These are phyloP conservation scores for Xylariales sp. DNA, from an alignment of 2,329 filamentous ascomycete genomes.

Conservation along the genomic window DNA sequence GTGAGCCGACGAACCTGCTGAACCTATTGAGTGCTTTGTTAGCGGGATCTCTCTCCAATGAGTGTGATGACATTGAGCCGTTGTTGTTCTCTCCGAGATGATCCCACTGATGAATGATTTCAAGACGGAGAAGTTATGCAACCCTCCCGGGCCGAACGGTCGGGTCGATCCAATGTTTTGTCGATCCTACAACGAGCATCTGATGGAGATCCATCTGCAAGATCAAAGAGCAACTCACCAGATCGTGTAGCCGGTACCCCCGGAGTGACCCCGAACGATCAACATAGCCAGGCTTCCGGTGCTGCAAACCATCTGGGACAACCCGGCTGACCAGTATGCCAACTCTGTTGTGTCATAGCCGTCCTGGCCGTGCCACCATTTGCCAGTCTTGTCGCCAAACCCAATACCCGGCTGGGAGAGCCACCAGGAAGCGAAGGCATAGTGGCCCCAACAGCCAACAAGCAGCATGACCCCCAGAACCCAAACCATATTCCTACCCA, in stretches of 20 bases:
- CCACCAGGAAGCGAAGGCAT: constrained; percentile 43
- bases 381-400: constrained; percentile 39
- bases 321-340: constrained; percentile 42
- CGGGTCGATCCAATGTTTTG: too few relatives aligned
- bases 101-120: too few relatives aligned
- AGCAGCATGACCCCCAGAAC: constrained; percentile 32
- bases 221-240: constrained; percentile 40
- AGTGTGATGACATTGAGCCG: too few relatives aligned
- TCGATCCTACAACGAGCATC: too few relatives aligned
- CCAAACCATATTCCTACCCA: constrained; percentile 35
- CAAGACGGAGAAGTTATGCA: too few relatives aligned
- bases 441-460: constrained; percentile 34
- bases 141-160: too few relatives aligned
- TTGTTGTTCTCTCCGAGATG: too few relatives aligned
- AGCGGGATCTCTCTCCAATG: constrained; percentile 6
- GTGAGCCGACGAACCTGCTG: constrained; percentile 36
- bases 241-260: constrained; percentile 42
- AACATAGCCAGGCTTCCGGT: constrained; percentile 38
- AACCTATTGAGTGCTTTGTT: constrained; percentile 28
- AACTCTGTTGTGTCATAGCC: constrained; percentile 45
- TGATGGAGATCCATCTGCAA: too few relatives aligned
- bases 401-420: constrained; percentile 35
- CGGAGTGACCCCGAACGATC: constrained; percentile 40
- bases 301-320: constrained; percentile 38
- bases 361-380: constrained; percentile 35